Conservation (phyloP, 495 filamentous ascomycete species). For the Daldinia caldariorum region DNA sequence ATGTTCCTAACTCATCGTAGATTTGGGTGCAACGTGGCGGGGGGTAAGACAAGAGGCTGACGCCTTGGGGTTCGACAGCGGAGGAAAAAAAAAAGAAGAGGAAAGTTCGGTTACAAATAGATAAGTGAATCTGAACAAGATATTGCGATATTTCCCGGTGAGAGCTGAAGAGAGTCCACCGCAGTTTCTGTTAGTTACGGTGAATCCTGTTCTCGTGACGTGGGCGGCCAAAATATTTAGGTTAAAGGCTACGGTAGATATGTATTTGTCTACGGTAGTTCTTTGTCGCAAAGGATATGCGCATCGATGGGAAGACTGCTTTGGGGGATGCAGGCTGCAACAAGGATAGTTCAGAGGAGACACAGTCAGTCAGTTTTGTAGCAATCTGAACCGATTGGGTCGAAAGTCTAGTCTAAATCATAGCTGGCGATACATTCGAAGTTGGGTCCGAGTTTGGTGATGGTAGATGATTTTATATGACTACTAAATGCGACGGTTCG, state of each 20-base stretch:
- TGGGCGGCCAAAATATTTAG: conserved; percentile 20
- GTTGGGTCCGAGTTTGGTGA: conserved; percentile 10
- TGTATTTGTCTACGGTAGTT: conserved; percentile 41
- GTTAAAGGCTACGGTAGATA: conserved; percentile 21
- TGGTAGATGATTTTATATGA: conserved; percentile 15
- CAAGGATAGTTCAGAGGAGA: conserved; percentile 23
- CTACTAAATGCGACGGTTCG: conserved; percentile 35
- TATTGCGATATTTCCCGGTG: background rate
- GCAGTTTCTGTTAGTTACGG: conserved; percentile 5
- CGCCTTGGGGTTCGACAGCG: conserved; percentile 7
- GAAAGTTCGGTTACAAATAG: background rate
- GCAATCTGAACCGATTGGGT: conserved; percentile 29
- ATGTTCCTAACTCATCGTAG: conserved; percentile 42
- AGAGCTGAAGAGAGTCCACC: background rate
- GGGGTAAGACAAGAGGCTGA: conserved; percentile 20
- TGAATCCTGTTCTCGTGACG: conserved; percentile 15
- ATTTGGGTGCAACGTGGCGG: conserved; percentile 24
- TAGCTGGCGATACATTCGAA: conserved; percentile 36
- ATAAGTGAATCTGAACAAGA: conserved; percentile 4
- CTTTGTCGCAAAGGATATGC: conserved; percentile 44
- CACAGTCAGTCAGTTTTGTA: conserved; percentile 14
- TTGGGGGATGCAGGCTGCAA: conserved; percentile 28
- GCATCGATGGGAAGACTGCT: conserved; percentile 25
- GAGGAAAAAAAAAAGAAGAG: background rate
- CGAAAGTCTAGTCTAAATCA: conserved; percentile 41